These are phyloP conservation scores for Tremellales sp. DNA, from an alignment of 1,284 basidiomycete genomes.

Conservation along the genomic window DNA sequence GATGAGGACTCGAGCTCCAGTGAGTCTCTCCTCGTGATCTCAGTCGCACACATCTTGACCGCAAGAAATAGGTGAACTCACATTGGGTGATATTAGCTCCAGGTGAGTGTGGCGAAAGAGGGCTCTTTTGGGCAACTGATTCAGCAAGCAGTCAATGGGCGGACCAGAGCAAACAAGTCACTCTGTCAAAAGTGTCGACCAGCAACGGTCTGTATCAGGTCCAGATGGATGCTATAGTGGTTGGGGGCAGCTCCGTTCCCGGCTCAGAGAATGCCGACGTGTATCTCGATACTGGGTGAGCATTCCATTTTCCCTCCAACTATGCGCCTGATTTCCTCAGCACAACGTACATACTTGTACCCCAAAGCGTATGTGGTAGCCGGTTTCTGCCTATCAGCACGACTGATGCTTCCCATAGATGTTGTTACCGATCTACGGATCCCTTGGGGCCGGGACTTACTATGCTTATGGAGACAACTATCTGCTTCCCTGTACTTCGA, in stretches of 20 bases:
- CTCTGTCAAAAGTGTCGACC: constrained; percentile 1
- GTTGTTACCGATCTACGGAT: constrained; percentile 10
- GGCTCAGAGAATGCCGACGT: constrained; percentile 7
- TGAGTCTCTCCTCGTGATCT: background rate
- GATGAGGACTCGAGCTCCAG: constrained; percentile 7
- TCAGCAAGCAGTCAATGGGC: constrained; percentile 7
- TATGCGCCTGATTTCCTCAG: background rate
- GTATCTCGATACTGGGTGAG: constrained; percentile 17
- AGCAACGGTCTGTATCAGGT: constrained; percentile 11
- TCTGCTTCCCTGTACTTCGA: constrained; percentile 6
- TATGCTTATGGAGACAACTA: constrained; percentile 3
- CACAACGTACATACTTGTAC: constrained; percentile 7
- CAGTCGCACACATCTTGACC: background rate
- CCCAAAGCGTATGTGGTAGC: constrained; percentile 7
- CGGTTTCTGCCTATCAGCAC: background rate
- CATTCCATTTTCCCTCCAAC: background rate
- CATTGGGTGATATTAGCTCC: constrained; percentile 6
- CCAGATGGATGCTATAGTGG: constrained; percentile 8
- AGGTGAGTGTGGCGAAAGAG: background rate
- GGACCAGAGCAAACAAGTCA: constrained; percentile 10
- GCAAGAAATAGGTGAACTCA: constrained; percentile 2
- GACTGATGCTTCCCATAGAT: constrained; percentile 5
- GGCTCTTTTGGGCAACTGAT: background rate
- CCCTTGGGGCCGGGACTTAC: constrained; percentile 1
- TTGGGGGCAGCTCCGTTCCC: background rate